Evolutionary conservation across 2,329 filamentous ascomycete species (phyloP).

Genomic region (Stagonosporopsis vannaccii): DNA sequence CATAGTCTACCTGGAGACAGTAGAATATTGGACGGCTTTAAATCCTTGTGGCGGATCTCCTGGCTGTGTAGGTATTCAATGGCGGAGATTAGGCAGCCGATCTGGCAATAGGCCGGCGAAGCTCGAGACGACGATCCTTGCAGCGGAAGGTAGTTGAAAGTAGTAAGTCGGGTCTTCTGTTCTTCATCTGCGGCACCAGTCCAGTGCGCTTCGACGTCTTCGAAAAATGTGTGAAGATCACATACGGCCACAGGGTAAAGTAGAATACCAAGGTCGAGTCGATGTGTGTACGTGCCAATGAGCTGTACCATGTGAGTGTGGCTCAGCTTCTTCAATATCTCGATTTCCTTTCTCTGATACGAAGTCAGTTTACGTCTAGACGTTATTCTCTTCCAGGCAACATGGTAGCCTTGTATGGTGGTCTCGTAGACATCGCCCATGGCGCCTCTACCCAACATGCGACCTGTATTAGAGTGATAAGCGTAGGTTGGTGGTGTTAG

Average conservation of each 20-base stretch:
- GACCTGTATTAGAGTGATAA: not conserved
- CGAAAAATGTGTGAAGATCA: not conserved
- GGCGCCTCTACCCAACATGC: not conserved
- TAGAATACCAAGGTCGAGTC: not conserved
- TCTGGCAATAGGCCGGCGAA: conserved; percentile 20
- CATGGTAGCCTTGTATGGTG: not conserved
- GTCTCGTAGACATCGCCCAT: not conserved
- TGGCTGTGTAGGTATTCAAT: conserved; percentile 30
- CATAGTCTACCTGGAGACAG: conserved; percentile 20
- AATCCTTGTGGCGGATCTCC: conserved; percentile 32
- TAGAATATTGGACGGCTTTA: conserved; percentile 32
- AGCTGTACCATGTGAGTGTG: not conserved
- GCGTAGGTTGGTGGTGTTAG: not conserved
- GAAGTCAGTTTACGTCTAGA: not conserved
- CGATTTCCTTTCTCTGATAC: not conserved
- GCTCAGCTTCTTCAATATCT: not conserved
- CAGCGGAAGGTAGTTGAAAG: not conserved
- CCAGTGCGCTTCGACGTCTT: not conserved
- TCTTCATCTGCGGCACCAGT: not conserved
- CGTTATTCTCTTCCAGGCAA: not conserved
- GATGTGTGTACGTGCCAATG: not conserved
- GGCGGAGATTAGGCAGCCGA: conserved; percentile 29
- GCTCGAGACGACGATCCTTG: not conserved
- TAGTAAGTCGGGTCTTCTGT: not conserved
- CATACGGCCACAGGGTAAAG: not conserved